Percentiles rank a stretch among this genome's conserved stretches.
Evolutionary conservation across 345 rosid genomes (phyloP).

Genomic region (Brassica cretica): DNA sequence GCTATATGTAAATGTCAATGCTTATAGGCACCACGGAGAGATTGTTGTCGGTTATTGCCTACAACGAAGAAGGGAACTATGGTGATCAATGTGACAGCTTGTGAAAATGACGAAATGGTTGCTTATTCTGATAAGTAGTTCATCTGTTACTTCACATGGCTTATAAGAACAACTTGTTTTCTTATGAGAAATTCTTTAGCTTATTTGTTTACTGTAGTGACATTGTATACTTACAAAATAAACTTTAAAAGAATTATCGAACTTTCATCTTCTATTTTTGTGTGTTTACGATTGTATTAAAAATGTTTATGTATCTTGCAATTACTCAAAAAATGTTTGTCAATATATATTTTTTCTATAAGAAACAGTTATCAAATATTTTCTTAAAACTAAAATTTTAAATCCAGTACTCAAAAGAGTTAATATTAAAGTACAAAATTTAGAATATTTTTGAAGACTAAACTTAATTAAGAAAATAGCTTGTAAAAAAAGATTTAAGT

Average conservation of each 20-base stretch:
- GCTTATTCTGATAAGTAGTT: conserved; percentile 38
- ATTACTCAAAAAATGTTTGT: neutral
- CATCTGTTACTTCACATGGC: neutral
- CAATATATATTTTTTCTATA: too few relatives aligned
- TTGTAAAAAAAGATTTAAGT: conserved; percentile 40
- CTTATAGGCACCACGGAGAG: conserved; percentile 50
- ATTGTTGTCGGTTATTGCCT: conserved; percentile 50
- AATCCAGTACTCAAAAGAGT: neutral
- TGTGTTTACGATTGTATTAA: neutral
- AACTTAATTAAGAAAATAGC: neutral
- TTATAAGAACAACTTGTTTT: neutral
- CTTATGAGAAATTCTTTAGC: neutral
- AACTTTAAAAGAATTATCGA: neutral
- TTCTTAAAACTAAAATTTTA: neutral
- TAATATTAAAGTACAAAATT: neutral
- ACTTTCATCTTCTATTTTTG: neutral
- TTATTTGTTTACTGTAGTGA: conserved; percentile 4
- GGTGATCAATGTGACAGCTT: conserved; percentile 45
- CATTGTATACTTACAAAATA: conserved; percentile 1
- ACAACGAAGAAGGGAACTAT: conserved; percentile 40
- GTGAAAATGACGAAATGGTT: conserved; percentile 46
- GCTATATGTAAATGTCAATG: neutral
- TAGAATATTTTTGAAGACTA: neutral
- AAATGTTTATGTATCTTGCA: neutral
- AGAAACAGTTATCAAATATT: neutral